Conservation (phyloP, 345 rosid species). For the Schrenkiella parvula region DNA sequence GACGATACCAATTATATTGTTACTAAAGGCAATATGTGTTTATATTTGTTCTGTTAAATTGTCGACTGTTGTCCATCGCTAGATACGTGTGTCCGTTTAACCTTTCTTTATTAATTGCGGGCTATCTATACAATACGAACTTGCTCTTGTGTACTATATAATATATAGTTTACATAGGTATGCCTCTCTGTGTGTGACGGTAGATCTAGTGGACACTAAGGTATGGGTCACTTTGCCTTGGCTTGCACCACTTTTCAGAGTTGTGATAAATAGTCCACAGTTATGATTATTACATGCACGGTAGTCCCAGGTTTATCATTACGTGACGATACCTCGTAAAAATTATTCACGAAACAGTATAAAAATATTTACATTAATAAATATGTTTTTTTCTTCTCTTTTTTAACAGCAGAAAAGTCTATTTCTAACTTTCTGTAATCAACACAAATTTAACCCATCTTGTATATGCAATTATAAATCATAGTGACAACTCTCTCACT, state of each 20-base stretch:
- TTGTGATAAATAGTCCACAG: background rate
- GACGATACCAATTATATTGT: background rate
- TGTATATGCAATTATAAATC: background rate
- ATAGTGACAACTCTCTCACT: background rate
- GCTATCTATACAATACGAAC: background rate
- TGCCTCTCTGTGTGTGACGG: background rate
- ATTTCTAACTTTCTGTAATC: background rate
- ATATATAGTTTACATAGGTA: background rate
- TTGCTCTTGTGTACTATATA: background rate
- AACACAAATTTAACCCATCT: background rate
- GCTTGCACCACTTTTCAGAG: slow-evolving; percentile 15
- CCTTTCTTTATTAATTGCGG: background rate
- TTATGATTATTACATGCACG: slow-evolving; percentile 22
- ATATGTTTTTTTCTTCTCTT: background rate
- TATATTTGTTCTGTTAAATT: too few species aligned
- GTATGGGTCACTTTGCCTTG: slow-evolving; percentile 22
- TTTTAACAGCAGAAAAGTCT: background rate
- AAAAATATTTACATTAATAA: background rate
- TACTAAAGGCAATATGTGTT: too few species aligned
- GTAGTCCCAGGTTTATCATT: slow-evolving; percentile 12
- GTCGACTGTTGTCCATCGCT: too few species aligned
- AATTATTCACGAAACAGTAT: background rate
- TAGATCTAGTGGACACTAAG: background rate
- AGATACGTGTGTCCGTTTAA: too few species aligned
- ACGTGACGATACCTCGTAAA: slow-evolving; percentile 10